Base-by-base conservation (phyloP, 2,329 filamentous ascomycete species). In the Colletotrichum zoysiae region DNA sequence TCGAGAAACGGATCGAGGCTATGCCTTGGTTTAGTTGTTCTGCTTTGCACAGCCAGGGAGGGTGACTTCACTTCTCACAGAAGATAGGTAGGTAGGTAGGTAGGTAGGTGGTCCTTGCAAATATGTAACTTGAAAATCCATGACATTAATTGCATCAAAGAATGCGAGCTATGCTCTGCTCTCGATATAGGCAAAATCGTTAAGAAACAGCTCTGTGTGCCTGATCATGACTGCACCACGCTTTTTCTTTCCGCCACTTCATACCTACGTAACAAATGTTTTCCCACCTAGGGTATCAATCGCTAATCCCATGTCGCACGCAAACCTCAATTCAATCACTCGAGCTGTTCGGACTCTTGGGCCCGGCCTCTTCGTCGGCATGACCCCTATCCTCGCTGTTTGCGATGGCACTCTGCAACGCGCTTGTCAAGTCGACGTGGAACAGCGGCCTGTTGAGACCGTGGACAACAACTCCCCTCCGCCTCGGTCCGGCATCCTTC, bases 391-490 rank as follows among this genome's bases (percentile, higher is more conserved):
- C 86, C 81, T 94, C 89, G 0, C 93, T 88, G 76, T 97, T 97
- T 40, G 91, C 90, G 76, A 98, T 89, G 3, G 95, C 95, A 76
- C 92, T 94, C 81, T 98, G 93, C 76, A 98, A 82, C 8, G 96
- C 96, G 77, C 91, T 95, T 5, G 94, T 96, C 63, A 98, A 83
- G 80, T 98, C 96, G 65, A 97, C 89, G 79, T 99, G 96, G 88
- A 99, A 98, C 76, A 98, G 88, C 5, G 96, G 95, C 76, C 93
- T 85, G 81, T 97, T 96, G 74, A 97, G 84, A n/a, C 95, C 93
- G 75, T 95, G 92, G 20, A 98, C 91, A 5, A 93, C 87, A 1
- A 92, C 91, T 38, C 79, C 87, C 75, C 85, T 87, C 77, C 86
- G 86, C 67, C 81, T 83, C 44, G 78, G 73, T 67, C 84, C 81